phyloP scores from a whole-genome alignment of 179 eudicot species.

The Actinidia arguta region DNA sequence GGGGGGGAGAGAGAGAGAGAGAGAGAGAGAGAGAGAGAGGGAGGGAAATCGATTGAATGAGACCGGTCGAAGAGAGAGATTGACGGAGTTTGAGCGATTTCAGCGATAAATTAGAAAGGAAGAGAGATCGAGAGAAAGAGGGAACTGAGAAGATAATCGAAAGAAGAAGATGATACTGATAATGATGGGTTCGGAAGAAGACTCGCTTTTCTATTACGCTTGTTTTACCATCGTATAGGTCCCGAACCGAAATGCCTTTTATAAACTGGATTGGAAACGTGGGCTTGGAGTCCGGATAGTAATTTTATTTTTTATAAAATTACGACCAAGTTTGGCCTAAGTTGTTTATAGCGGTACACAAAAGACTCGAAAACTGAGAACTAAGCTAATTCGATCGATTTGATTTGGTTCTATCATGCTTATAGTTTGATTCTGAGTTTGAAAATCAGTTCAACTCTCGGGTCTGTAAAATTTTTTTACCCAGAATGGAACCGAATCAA shows the following conservation, averaged over 20 bases:
- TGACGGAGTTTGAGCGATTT: neutral
- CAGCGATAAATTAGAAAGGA: neutral
- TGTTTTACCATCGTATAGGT: neutral
- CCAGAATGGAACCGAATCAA: too few species aligned
- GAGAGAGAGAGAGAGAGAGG: neutral
- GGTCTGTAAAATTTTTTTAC: too few species aligned
- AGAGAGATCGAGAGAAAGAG: neutral
- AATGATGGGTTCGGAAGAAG: neutral
- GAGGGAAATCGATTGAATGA: neutral
- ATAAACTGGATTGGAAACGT: neutral
- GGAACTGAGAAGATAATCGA: neutral
- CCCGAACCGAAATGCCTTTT: neutral
- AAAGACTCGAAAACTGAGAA: too few species aligned
- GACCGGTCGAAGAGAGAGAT: neutral
- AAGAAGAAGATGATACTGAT: too few species aligned
- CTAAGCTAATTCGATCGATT: too few species aligned
- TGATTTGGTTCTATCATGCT: too few species aligned
- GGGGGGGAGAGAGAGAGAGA: neutral
- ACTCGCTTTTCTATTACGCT: neutral
- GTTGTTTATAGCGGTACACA: too few species aligned
- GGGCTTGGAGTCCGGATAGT: slow-evolving; percentile 9
- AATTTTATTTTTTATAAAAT: neutral
- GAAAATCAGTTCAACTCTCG: too few species aligned
- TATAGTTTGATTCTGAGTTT: too few species aligned
- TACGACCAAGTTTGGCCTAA: too few species aligned